phyloP scores from a whole-genome alignment of 208 protist genomes.

The Leishmania martiniquensis region DNA sequence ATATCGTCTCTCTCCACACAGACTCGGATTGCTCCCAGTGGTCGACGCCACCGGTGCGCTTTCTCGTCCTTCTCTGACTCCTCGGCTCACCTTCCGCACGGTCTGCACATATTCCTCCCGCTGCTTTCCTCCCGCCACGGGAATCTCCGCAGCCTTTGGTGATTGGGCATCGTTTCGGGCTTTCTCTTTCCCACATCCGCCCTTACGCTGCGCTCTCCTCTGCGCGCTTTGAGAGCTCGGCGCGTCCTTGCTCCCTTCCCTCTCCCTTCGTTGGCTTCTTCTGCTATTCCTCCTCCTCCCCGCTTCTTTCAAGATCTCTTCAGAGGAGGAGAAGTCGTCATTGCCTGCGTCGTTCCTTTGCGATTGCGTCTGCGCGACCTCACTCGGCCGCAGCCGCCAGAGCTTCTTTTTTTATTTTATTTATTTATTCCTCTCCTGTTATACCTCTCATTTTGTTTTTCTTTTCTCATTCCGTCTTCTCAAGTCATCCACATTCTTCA shows the following conservation, averaged over 20 bases:
- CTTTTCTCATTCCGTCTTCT: neutral
- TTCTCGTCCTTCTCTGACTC: neutral
- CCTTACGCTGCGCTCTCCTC: too few relatives aligned
- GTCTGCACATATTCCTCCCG: neutral
- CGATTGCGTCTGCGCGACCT: neutral
- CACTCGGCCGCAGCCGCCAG: neutral
- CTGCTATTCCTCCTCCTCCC: neutral
- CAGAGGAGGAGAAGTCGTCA: neutral
- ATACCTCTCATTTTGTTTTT: constrained; percentile 14
- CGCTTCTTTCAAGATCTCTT: neutral
- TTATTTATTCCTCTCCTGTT: neutral
- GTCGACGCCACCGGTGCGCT: neutral
- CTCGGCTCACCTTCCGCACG: neutral
- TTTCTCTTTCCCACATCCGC: too few relatives aligned
- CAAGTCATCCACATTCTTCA: neutral
- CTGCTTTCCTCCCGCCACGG: neutral
- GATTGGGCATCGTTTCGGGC: neutral
- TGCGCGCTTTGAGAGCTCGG: too few relatives aligned
- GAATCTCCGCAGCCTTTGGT: neutral
- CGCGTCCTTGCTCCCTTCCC: too few relatives aligned
- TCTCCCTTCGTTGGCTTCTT: too few relatives aligned
- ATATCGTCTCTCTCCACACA: neutral
- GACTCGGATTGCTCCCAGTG: neutral
- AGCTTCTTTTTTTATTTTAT: neutral
- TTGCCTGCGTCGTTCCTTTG: neutral